Conservation (phyloP, 371 early-diverging fungal genomes). For the Lichtheimia ramosa region DNA sequence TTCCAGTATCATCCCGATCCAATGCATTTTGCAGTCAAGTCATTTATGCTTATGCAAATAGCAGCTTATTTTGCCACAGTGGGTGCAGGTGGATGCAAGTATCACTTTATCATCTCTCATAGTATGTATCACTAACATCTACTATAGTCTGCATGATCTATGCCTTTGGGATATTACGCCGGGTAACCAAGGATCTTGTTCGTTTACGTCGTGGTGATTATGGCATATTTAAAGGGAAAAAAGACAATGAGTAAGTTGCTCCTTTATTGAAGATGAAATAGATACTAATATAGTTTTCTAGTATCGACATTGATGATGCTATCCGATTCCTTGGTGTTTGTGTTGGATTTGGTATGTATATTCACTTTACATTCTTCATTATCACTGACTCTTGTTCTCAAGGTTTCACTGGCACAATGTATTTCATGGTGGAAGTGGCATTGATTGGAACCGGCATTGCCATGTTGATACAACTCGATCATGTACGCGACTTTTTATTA, state of each 20-base stretch:
- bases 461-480: conserved; percentile 31
- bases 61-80: conserved; percentile 35
- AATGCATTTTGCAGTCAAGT: conserved; percentile 33
- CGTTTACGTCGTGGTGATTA: conserved; percentile 43
- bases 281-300: conserved; percentile 3
- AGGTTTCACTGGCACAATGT: conserved; percentile 51
- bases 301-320: conserved; percentile 49
- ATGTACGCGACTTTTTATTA: conserved; percentile 29
- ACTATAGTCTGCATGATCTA: conserved; percentile 40
- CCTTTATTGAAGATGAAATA: not conserved
- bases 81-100: conserved; percentile 43
- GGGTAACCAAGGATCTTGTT: conserved; percentile 46
- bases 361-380: not conserved
- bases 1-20: conserved; percentile 38
- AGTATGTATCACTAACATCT: too few species aligned
- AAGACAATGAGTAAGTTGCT: conserved; percentile 32
- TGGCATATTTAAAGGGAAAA: conserved; percentile 47
- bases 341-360: conserved; percentile 41
- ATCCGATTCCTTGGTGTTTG: conserved; percentile 49
- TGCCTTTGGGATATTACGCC: conserved; percentile 40
- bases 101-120: not conserved
- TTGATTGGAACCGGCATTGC: conserved; percentile 36
- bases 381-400: not conserved
- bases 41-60: conserved; percentile 36
- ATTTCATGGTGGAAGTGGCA: conserved; percentile 41